These are phyloP conservation scores for Actinomucor elegans DNA, from an alignment of 371 early-diverging fungal genomes.

Conservation along the genomic window DNA sequence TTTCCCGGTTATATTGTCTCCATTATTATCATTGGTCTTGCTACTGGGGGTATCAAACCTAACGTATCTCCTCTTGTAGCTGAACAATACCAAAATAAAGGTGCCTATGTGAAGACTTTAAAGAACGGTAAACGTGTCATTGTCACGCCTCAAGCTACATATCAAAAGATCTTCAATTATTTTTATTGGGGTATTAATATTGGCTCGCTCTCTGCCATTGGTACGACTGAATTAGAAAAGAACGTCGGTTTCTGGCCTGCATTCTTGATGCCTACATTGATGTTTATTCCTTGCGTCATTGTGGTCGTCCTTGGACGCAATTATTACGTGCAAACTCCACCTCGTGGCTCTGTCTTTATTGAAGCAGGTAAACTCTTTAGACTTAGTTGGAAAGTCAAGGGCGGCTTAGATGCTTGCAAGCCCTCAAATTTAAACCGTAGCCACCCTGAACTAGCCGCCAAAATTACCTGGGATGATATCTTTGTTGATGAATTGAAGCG, in stretches of 20 bases:
- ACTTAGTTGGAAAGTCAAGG: slow-evolving; percentile 27
- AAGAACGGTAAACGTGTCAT: slow-evolving; percentile 39
- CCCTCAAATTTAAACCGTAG: slow-evolving; percentile 29
- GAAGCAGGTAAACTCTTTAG: slow-evolving; percentile 35
- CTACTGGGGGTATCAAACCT: slow-evolving; percentile 54
- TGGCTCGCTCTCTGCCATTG: slow-evolving; percentile 68
- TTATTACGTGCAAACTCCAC: slow-evolving; percentile 59
- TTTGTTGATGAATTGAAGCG: slow-evolving; percentile 74
- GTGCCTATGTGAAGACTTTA: slow-evolving; percentile 28
- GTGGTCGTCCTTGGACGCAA: slow-evolving; percentile 61
- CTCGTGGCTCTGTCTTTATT: slow-evolving; percentile 57
- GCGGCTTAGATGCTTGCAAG: slow-evolving; percentile 38
- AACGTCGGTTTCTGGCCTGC: slow-evolving; percentile 68
- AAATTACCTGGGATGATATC: slow-evolving; percentile 64
- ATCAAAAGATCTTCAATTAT: slow-evolving; percentile 44
- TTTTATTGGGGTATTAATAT: slow-evolving; percentile 88
- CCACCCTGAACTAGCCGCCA: slow-evolving; percentile 36
- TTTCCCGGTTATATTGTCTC: slow-evolving; percentile 68
- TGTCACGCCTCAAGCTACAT: slow-evolving; percentile 52
- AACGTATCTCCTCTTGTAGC: slow-evolving; percentile 54
- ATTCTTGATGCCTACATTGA: slow-evolving; percentile 68
- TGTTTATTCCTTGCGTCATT: slow-evolving; percentile 63
- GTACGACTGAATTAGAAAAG: slow-evolving; percentile 58
- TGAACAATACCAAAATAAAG: slow-evolving; percentile 43
- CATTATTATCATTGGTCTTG: slow-evolving; percentile 67